These are phyloP conservation scores for Mortierella sp. DNA, from an alignment of 371 early-diverging fungal species.

Conservation along the genomic window DNA sequence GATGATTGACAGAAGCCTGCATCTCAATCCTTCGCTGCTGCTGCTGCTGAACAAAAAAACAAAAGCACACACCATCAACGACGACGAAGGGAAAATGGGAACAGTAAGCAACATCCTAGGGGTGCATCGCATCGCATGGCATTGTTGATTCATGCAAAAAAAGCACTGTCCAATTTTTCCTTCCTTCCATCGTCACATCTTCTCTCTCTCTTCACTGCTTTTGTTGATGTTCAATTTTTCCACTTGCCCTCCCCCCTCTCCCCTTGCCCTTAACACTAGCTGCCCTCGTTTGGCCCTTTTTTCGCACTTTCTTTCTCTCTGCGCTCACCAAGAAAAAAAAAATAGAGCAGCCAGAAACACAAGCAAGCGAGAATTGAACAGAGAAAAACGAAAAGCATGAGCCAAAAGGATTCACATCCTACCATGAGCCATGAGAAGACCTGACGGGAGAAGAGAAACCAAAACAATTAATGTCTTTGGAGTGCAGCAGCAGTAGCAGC, in stretches of 20 bases:
- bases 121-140: conserved; percentile 7
- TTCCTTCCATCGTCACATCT: not conserved
- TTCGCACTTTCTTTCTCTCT: not conserved
- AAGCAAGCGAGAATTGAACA: not conserved
- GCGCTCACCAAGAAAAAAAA: not conserved
- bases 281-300: not conserved
- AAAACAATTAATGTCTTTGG: too few relatives aligned
- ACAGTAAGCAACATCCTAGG: not conserved
- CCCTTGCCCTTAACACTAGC: not conserved
- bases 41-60: not conserved
- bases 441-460: not conserved
- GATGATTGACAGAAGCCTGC: not conserved
- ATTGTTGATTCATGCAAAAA: not conserved
- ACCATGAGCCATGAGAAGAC: not conserved
- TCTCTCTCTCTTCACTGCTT: not conserved
- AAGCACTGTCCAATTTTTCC: not conserved
- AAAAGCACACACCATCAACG: conserved; percentile 4
- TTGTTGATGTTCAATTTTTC: not conserved
- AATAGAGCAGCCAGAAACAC: not conserved
- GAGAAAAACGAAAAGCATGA: not conserved
- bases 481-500: too few relatives aligned
- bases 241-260: not conserved
- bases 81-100: not conserved
- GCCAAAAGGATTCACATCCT: not conserved
- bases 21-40: too few relatives aligned